Evolutionary conservation across 2,329 filamentous ascomycete genomes (phyloP), one percentile per base, ranked within the genome.

Genomic region (Fusarium nygamai): DNA sequence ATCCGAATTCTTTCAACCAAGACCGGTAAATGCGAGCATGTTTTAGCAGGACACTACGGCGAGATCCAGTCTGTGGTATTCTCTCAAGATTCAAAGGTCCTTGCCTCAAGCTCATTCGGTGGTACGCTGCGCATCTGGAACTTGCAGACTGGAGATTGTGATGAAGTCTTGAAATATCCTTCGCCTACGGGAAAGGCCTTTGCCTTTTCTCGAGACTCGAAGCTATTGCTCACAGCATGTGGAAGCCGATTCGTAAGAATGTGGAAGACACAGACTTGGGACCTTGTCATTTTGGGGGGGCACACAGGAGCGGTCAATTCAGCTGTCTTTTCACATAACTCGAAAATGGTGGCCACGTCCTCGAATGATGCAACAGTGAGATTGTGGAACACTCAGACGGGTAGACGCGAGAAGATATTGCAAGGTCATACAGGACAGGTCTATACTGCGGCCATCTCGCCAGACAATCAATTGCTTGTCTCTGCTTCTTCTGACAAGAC

Each of bases 201-300:
- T 2, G 14, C 34, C 33, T 54, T 54, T 2, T 54, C 51, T 27
- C 24, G 34, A 2, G 51, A 54, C 5, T 54, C 51, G 1, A n/a
- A 27, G 19, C 0, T 53, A 0, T 6, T 53, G 1, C 3, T 53
- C 0, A 36, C 50, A 16, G 22, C n/a, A 11, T 22, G n/a, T 36
- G n/a, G 33, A 5, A 27, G 1, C 3, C n/a, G 2, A 24, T 53
- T 53, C 1, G 9, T 16, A 20, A 24, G 4, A 27, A 34, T 53
- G 0, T 53, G 50, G 50, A 53, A 24, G 3, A 53, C 31, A 20
- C 33, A 53, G 9, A 53, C 8, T 8, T 53, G 50, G 50, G 33
- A 51, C 31, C 31, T 4, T 4, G 0, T 27, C 8, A 11, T 34
- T 24, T 0, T 51, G 3, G 0, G 0, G 1, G 31, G 3, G 4